phyloP scores from a whole-genome alignment of 1,139 yeast species.

The Candida sp. region DNA sequence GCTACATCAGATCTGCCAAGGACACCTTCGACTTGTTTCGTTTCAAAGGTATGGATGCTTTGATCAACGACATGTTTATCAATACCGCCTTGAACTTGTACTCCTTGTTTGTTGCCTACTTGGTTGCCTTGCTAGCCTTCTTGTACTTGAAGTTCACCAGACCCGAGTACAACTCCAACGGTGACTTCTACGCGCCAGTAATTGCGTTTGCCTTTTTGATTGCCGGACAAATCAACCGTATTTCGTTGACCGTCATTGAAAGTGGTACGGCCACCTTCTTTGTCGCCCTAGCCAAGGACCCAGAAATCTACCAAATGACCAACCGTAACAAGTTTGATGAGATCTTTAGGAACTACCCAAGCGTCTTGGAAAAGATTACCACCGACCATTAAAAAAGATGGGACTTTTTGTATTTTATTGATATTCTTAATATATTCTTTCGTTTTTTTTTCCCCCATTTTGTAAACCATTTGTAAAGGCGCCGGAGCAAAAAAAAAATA shows the following conservation, averaged over 20 bases:
- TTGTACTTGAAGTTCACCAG: slow-evolving; percentile 74
- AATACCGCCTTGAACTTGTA: slow-evolving; percentile 78
- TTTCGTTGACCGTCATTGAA: slow-evolving; percentile 73
- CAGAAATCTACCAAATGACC: slow-evolving; percentile 79
- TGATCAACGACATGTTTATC: slow-evolving; percentile 84
- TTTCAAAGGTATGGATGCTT: slow-evolving; percentile 84
- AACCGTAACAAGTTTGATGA: slow-evolving; percentile 80
- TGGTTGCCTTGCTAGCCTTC: slow-evolving; percentile 71
- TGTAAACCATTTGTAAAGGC: not conserved
- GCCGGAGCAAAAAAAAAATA: not conserved
- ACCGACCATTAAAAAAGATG: slow-evolving; percentile 29
- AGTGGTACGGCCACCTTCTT: slow-evolving; percentile 89
- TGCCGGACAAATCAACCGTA: slow-evolving; percentile 76
- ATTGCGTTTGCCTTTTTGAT: slow-evolving; percentile 80
- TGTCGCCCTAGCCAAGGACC: slow-evolving; percentile 86
- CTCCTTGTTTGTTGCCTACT: slow-evolving; percentile 70
- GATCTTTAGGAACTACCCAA: slow-evolving; percentile 75
- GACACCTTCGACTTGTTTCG: slow-evolving; percentile 83
- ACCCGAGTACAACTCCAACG: slow-evolving; percentile 70
- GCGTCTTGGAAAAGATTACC: slow-evolving; percentile 62
- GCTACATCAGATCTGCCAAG: slow-evolving; percentile 74
- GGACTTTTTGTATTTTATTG: not conserved
- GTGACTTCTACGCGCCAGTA: slow-evolving; percentile 78
- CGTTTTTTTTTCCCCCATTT: not conserved
- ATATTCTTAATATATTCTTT: not conserved